These are phyloP conservation scores for Tuber calosporum DNA, from an alignment of 495 filamentous ascomycete genomes.

Conservation along the genomic window DNA sequence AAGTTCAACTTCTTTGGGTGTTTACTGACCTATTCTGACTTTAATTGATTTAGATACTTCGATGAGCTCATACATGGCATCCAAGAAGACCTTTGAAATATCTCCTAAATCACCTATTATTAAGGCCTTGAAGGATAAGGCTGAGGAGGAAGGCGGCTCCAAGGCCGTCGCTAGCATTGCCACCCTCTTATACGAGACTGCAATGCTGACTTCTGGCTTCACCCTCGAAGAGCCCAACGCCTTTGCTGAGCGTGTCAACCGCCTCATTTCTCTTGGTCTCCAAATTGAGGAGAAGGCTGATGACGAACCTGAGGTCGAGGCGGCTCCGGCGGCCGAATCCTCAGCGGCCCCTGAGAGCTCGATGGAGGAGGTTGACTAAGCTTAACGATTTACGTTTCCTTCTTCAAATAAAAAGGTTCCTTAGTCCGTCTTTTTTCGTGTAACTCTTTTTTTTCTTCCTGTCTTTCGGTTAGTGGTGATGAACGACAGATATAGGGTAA, in stretches of 20 bases:
- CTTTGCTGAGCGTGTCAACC: constrained; percentile 98
- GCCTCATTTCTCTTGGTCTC: constrained; percentile 90
- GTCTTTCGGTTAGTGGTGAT: constrained; percentile 26
- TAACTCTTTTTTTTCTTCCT: constrained; percentile 30
- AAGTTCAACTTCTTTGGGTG: constrained; percentile 7
- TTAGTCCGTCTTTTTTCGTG: constrained; percentile 13
- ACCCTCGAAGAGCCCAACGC: constrained; percentile 97
- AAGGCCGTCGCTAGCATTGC: constrained; percentile 97
- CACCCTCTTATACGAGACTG: constrained; percentile 96
- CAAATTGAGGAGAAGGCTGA: constrained; percentile 91
- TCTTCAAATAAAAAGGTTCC: constrained; percentile 24
- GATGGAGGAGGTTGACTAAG: constrained; percentile 64
- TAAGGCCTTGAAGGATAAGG: constrained; percentile 98
- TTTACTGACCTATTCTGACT: neutral
- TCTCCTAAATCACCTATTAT: constrained; percentile 97
- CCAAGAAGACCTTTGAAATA: constrained; percentile 99
- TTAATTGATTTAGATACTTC: constrained; percentile 59
- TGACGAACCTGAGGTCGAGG: constrained; percentile 57
- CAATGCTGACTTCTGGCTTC: constrained; percentile 95
- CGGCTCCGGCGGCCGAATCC: constrained; percentile 50
- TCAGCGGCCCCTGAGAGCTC: constrained; percentile 52
- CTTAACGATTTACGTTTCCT: constrained; percentile 20
- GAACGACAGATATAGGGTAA: constrained; percentile 37
- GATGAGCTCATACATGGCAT: constrained; percentile 99
- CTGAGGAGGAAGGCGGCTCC: constrained; percentile 91